Conservation (phyloP, 1,284 basidiomycete genomes). For the Irpex lacteus region DNA sequence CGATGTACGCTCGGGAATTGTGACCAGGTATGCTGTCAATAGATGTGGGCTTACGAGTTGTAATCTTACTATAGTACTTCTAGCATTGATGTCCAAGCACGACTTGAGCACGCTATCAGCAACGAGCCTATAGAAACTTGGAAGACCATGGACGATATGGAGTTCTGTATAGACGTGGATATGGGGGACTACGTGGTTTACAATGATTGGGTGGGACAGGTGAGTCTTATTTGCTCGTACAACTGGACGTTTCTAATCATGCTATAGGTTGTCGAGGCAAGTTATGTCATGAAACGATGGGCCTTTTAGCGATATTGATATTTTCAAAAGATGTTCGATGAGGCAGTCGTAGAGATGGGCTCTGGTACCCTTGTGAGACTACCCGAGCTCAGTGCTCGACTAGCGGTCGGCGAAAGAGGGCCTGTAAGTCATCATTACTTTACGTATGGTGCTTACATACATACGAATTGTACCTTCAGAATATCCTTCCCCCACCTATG, state of each 20-base stretch:
- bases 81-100: slow-evolving; percentile 57
- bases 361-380: slow-evolving; percentile 62
- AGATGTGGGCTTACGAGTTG: neutral
- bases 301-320: slow-evolving; percentile 15
- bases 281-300: slow-evolving; percentile 9
- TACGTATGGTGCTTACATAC: neutral
- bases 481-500: slow-evolving; percentile 60
- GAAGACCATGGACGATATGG: slow-evolving; percentile 62
- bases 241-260: neutral
- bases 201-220: slow-evolving; percentile 90
- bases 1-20: slow-evolving; percentile 76
- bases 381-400: slow-evolving; percentile 71
- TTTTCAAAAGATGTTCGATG: slow-evolving; percentile 72
- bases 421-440: slow-evolving; percentile 39
- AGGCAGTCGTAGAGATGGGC: slow-evolving; percentile 67
- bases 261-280: slow-evolving; percentile 48
- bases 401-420: slow-evolving; percentile 71
- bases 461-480: slow-evolving; percentile 35
- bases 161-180: slow-evolving; percentile 57
- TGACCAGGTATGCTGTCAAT: slow-evolving; percentile 37
- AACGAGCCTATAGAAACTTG: slow-evolving; percentile 59
- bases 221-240: slow-evolving; percentile 31
- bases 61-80: neutral
- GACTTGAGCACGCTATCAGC: slow-evolving; percentile 76
- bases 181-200: slow-evolving; percentile 81